Evolutionary conservation across 345 rosid genomes (phyloP).

Genomic region (Anacardium occidentale): DNA sequence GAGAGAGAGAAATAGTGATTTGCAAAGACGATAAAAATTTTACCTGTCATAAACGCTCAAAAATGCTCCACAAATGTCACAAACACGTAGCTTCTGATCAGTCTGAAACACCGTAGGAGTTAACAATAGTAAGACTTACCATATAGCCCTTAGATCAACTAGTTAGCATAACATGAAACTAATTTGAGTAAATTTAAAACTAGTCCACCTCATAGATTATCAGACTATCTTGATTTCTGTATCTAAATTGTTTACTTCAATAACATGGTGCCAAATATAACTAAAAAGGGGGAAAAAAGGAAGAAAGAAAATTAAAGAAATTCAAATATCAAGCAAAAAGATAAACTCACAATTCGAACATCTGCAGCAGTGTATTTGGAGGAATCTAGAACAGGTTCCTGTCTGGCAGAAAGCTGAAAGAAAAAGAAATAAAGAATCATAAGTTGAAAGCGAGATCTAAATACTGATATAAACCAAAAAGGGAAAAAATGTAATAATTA

Average conservation of each 20-base stretch:
- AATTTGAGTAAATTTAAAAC: no score
- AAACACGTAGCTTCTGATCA: slow-evolving; percentile 98
- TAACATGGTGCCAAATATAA: no score
- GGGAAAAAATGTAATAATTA: background rate
- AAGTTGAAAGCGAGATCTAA: background rate
- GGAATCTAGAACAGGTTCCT: slow-evolving; percentile 73
- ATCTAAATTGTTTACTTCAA: no score
- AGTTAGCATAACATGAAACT: no score
- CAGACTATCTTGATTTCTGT: no score
- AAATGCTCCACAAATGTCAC: slow-evolving; percentile 99
- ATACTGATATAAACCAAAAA: background rate
- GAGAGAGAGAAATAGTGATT: slow-evolving; percentile 17
- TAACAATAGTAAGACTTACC: background rate
- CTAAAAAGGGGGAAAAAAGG: no score
- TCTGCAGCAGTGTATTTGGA: slow-evolving; percentile 91
- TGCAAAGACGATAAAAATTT: background rate
- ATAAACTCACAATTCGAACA: slow-evolving; percentile 87
- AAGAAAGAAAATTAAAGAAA: no score
- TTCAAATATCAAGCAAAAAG: background rate
- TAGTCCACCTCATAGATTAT: no score
- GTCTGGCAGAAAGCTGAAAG: slow-evolving; percentile 75
- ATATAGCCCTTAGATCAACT: no score
- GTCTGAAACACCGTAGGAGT: slow-evolving; percentile 52
- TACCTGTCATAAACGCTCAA: slow-evolving; percentile 34
- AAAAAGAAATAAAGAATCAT: background rate